A percentile compares a stretch with the other conserved stretches of the same genome.
These are phyloP conservation scores for Trichophyton schoenleinii DNA, from an alignment of 2,329 filamentous ascomycete species.

Conservation along the genomic window DNA sequence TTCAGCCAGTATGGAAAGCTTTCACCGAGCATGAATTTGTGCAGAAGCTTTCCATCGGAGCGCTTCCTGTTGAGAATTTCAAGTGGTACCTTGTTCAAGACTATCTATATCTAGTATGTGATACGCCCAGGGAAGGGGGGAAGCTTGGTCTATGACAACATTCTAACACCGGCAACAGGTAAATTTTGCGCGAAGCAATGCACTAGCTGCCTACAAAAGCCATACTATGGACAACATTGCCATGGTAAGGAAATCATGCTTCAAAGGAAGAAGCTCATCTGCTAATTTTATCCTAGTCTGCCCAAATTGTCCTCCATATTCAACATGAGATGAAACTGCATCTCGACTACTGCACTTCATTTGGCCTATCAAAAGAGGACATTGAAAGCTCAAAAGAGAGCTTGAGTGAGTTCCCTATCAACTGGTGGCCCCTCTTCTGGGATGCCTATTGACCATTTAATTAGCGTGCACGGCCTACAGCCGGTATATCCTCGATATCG, in stretches of 20 bases:
- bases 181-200: conserved; percentile 79
- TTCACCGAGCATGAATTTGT: conserved; percentile 80
- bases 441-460: neutral
- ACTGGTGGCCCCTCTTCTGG: neutral
- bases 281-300: conserved; percentile 35
- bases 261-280: neutral
- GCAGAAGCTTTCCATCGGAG: conserved; percentile 59
- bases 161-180: conserved; percentile 39
- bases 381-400: conserved; percentile 64
- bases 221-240: conserved; percentile 61
- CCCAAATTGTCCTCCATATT: conserved; percentile 63
- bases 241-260: conserved; percentile 38
- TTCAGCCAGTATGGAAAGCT: conserved; percentile 58
- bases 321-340: conserved; percentile 70
- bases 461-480: conserved; percentile 70
- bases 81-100: conserved; percentile 86
- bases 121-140: neutral
- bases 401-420: conserved; percentile 41
- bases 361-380: conserved; percentile 61
- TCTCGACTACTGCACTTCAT: conserved; percentile 66
- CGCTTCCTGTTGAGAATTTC: conserved; percentile 62
- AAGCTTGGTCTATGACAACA: too few species aligned
- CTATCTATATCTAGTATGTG: conserved; percentile 65
- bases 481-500: conserved; percentile 76
- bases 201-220: conserved; percentile 73